A percentile compares a stretch with the other conserved stretches of the same genome.
phyloP scores from a whole-genome alignment of 306 rosid species.

The Albizia julibrissin region DNA sequence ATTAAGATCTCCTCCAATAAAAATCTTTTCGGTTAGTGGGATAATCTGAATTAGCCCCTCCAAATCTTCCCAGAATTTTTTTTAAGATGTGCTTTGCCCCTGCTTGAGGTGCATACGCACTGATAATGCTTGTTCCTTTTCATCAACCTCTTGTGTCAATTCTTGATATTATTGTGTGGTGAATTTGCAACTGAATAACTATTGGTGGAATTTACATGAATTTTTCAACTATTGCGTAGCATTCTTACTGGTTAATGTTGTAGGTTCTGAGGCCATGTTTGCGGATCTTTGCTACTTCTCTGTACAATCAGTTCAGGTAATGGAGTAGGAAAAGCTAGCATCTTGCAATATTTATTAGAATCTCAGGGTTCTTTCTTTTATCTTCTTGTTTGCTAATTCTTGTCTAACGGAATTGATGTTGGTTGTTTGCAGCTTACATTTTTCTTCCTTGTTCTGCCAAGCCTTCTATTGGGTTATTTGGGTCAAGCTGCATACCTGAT shows the following conservation, averaged over 20 bases:
- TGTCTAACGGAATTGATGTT: slow-evolving; percentile 31
- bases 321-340: not conserved
- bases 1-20: too few relatives aligned
- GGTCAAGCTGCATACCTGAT: slow-evolving; percentile 98
- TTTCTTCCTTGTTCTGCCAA: slow-evolving; percentile 88
- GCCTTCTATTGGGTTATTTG: slow-evolving; percentile 94
- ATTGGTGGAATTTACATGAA: not conserved
- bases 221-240: slow-evolving; percentile 26
- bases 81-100: too few relatives aligned
- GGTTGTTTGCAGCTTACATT: slow-evolving; percentile 81
- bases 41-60: too few relatives aligned
- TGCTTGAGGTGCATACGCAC: too few relatives aligned
- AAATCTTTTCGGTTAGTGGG: too few relatives aligned
- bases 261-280: slow-evolving; percentile 99
- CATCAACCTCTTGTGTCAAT: not conserved
- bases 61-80: too few relatives aligned
- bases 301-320: slow-evolving; percentile 95
- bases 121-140: not conserved
- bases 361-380: slow-evolving; percentile 10
- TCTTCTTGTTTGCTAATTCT: slow-evolving; percentile 17
- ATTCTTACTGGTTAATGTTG: slow-evolving; percentile 25
- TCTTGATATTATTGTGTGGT: slow-evolving; percentile 8
- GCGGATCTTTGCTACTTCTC: slow-evolving; percentile 98
- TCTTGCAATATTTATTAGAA: slow-evolving; percentile 19
- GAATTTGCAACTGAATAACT: slow-evolving; percentile 4